phyloP scores from a whole-genome alignment of 2,329 filamentous ascomycete species.

The Epicoccum sorghinum region DNA sequence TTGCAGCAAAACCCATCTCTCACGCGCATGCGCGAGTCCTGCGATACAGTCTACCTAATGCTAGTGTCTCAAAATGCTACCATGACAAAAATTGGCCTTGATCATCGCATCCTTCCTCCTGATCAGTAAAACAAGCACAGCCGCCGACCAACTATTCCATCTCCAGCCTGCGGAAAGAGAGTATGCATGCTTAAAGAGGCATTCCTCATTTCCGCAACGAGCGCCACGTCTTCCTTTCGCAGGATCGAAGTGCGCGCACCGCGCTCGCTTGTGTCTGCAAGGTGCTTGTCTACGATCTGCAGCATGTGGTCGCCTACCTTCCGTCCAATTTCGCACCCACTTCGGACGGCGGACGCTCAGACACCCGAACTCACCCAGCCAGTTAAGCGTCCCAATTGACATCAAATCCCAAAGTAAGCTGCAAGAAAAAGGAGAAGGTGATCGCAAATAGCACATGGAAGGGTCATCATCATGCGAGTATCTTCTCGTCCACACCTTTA shows the following conservation, averaged over 20 bases:
- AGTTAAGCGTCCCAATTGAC: slow-evolving; percentile 6
- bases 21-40: too few relatives aligned
- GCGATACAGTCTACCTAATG: too few relatives aligned
- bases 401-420: slow-evolving; percentile 7
- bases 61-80: too few relatives aligned
- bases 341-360: slow-evolving; percentile 9
- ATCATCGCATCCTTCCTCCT: too few relatives aligned
- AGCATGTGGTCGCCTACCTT: slow-evolving; percentile 10
- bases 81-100: too few relatives aligned
- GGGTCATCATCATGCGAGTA: slow-evolving; percentile 2
- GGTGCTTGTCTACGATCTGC: slow-evolving; percentile 7
- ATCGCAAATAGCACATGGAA: slow-evolving; percentile 13
- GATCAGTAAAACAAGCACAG: too few relatives aligned
- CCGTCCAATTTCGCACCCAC: slow-evolving; percentile 16
- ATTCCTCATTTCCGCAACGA: neutral
- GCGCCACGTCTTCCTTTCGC: neutral
- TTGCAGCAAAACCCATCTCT: too few relatives aligned
- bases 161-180: too few relatives aligned
- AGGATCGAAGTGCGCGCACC: neutral
- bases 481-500: neutral
- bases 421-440: slow-evolving; percentile 15
- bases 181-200: too few relatives aligned
- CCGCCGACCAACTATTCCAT: too few relatives aligned
- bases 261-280: neutral
- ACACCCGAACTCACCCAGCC: slow-evolving; percentile 8